These are phyloP conservation scores for Asterella californica DNA, from an alignment of 225 moss, liverwort and hornwort genomes.

Conservation along the genomic window DNA sequence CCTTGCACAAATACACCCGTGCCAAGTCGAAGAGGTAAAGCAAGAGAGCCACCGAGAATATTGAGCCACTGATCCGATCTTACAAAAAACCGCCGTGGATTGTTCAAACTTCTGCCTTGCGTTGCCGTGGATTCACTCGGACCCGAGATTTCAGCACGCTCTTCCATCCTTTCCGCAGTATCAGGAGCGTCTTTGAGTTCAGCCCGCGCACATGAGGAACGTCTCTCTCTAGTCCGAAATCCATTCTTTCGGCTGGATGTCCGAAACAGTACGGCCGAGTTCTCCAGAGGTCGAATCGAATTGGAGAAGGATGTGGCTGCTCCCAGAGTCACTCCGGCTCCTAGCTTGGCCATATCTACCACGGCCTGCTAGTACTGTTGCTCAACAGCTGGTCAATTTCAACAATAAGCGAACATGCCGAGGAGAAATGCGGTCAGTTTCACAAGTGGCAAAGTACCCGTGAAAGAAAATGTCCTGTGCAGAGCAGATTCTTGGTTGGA, in stretches of 20 bases:
- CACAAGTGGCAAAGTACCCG: no score
- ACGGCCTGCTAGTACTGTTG: not conserved
- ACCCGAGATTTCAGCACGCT: not conserved
- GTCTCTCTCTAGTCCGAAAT: constrained; percentile 32
- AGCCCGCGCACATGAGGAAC: constrained; percentile 41
- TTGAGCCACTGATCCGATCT: constrained; percentile 82
- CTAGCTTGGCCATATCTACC: constrained; percentile 14
- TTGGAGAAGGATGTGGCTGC: constrained; percentile 32
- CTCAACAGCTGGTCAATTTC: no score
- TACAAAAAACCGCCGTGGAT: constrained; percentile 41
- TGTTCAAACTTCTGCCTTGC: constrained; percentile 11
- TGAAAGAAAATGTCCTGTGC: no score
- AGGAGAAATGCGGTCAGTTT: no score
- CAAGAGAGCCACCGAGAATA: constrained; percentile 56
- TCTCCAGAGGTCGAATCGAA: constrained; percentile 20
- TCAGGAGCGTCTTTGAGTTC: constrained; percentile 50
- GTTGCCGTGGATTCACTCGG: not conserved
- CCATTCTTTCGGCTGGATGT: constrained; percentile 20
- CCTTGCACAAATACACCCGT: constrained; percentile 78
- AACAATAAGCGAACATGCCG: no score
- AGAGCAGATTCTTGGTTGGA: no score
- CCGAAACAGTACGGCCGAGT: not conserved
- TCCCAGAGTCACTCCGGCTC: constrained; percentile 46
- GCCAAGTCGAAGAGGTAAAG: constrained; percentile 65
- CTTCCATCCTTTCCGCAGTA: not conserved